Evolutionary conservation across 768 basidiomycete species (phyloP), one percentile per base, ranked within the genome.

Genomic region (Collybia nuda): DNA sequence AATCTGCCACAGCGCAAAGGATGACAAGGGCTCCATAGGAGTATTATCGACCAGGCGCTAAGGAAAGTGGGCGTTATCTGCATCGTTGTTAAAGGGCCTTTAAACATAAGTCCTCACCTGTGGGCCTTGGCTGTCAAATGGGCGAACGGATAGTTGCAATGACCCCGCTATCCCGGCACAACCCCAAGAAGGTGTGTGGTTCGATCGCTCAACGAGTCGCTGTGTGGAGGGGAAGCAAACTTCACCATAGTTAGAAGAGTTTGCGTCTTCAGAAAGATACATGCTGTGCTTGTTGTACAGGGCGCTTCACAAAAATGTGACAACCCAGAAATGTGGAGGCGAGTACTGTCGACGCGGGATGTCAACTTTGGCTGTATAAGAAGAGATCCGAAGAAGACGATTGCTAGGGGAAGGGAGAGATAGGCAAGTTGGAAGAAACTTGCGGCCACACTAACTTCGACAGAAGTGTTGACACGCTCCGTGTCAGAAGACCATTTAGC

Each of bases 1-100:
- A 24, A 63, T 54, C 53, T 70, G 60, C 50, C 67, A 70, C 47
- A 67, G 63, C 11, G 66, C 61, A 54, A 70, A 72, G n/a, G 58
- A 46, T 2, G 62, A 61, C 35, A 61, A 45, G 6, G 48, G 49
- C 32, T 59, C 50, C 11, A 40, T 32, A 9, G 57, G 43, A 41
- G 46, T n/a, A 11, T 3, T 32, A 11, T 32, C 32, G 2, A 32
- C 9, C 40, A 17, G 15, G 14, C 18, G 40, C 40, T 45, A 28
- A 43, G 2, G 6, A 43, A 43, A 43, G 41, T 43, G 19, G 6
- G 19, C 3, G 28, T 21, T 28, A 43, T 28, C 28, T 43, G 32
- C 14, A 14, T 11, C 14, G 9, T 32, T 11, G 32, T 32, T 32
- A 11, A 14, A 32, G 3, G 32, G 32, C 32, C 32, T 32, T 32